Conservation (phyloP, 495 filamentous ascomycete species). For the Jackrogersella multiformis region DNA sequence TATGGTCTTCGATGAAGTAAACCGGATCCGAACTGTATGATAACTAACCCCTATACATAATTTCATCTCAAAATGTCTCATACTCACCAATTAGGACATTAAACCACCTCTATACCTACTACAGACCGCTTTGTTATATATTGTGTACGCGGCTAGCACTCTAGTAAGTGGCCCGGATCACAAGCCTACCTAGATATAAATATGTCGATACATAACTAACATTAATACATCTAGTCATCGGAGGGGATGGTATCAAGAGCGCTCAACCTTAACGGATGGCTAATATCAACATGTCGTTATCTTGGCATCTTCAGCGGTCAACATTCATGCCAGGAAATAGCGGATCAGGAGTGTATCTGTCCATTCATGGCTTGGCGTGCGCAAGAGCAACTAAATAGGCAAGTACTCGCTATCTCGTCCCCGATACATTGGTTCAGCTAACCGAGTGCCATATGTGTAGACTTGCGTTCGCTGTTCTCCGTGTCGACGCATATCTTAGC, state of each 20-base stretch:
- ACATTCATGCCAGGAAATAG: slow-evolving; percentile 34
- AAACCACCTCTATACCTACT: slow-evolving; percentile 40
- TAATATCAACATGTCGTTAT: slow-evolving; percentile 46
- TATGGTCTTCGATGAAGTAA: slow-evolving; percentile 41
- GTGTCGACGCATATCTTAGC: slow-evolving; percentile 46
- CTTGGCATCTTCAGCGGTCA: slow-evolving; percentile 47
- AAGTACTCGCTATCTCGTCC: slow-evolving; percentile 31
- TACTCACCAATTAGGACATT: slow-evolving; percentile 15
- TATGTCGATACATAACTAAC: background rate
- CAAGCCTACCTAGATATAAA: background rate
- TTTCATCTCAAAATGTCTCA: slow-evolving; percentile 15
- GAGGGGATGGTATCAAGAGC: slow-evolving; percentile 47
- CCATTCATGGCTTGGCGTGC: slow-evolving; percentile 44
- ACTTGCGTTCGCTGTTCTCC: slow-evolving; percentile 46
- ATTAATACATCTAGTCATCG: slow-evolving; percentile 28
- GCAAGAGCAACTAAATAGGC: slow-evolving; percentile 48
- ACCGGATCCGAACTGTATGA: slow-evolving; percentile 29
- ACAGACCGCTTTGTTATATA: slow-evolving; percentile 42
- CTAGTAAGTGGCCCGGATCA: slow-evolving; percentile 29
- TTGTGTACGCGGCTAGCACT: slow-evolving; percentile 41
- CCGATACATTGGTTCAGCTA: background rate
- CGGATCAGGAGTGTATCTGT: slow-evolving; percentile 14
- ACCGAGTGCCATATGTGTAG: slow-evolving; percentile 15
- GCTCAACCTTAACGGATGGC: slow-evolving; percentile 36
- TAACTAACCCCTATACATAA: background rate